phyloP scores from a whole-genome alignment of 371 early-diverging fungal species.

The Haplosporangium sp. region DNA sequence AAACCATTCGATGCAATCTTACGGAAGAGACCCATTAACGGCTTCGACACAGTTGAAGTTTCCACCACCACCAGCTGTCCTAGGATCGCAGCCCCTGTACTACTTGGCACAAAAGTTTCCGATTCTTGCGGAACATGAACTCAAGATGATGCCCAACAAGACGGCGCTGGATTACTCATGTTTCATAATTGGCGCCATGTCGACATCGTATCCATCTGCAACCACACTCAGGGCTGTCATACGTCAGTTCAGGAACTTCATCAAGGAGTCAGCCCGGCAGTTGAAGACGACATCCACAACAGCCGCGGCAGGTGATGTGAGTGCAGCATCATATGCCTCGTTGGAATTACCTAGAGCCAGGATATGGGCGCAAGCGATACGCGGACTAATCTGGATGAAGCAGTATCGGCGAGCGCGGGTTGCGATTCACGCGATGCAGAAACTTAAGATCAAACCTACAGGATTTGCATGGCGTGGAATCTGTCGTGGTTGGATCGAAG shows the following conservation, averaged over 20 bases:
- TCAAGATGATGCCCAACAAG: conserved; percentile 29
- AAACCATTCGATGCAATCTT: background rate
- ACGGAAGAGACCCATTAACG: background rate
- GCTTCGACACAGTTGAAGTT: conserved; percentile 8
- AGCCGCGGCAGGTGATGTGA: background rate
- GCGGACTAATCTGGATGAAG: conserved; percentile 44
- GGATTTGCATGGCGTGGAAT: conserved; percentile 50
- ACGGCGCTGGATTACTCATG: conserved; percentile 50
- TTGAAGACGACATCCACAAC: background rate
- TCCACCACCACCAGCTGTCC: conserved; percentile 39
- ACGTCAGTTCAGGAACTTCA: conserved; percentile 47
- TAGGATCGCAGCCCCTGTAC: conserved; percentile 48
- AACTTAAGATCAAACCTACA: conserved; percentile 38
- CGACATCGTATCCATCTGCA: conserved; percentile 39
- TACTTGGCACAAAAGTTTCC: conserved; percentile 44
- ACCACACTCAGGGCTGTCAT: conserved; percentile 40
- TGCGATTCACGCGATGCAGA: conserved; percentile 41
- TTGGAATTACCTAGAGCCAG: conserved; percentile 37
- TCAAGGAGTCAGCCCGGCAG: conserved; percentile 28
- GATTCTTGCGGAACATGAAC: conserved; percentile 40
- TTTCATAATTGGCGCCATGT: conserved; percentile 43
- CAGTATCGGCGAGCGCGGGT: conserved; percentile 49
- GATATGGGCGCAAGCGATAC: conserved; percentile 45
- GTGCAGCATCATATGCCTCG: background rate
- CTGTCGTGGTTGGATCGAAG: conserved; percentile 51